phyloP scores from a whole-genome alignment of 768 basidiomycete genomes.

The Mycena albidolilacea region DNA sequence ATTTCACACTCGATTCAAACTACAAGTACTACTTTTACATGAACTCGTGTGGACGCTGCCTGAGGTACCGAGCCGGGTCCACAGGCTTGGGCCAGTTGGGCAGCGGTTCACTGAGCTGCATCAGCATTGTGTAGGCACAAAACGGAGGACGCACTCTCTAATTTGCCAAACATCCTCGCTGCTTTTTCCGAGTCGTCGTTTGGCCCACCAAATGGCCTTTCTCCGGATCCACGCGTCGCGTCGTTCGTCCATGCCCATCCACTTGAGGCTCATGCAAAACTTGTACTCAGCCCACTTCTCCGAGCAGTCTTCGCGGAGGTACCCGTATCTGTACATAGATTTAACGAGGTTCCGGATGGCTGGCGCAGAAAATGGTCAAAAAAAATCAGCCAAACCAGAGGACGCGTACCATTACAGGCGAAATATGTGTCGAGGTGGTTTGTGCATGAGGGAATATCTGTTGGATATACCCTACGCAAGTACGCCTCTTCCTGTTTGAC shows the following conservation, averaged over 20 bases:
- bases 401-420: constrained; percentile 72
- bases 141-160: constrained; percentile 71
- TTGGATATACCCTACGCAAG: constrained; percentile 78
- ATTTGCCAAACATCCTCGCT: constrained; percentile 97
- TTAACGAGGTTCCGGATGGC: constrained; percentile 87
- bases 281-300: constrained; percentile 94
- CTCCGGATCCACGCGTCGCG: constrained; percentile 88
- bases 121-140: not conserved
- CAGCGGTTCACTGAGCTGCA: constrained; percentile 60
- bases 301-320: constrained; percentile 76
- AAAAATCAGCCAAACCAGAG: not conserved
- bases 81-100: constrained; percentile 63
- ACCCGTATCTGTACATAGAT: constrained; percentile 89
- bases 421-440: constrained; percentile 81
- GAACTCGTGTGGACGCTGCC: constrained; percentile 33
- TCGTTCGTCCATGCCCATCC: constrained; percentile 81
- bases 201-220: constrained; percentile 96
- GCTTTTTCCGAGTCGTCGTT: constrained; percentile 78
- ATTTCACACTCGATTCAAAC: no score
- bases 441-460: constrained; percentile 89
- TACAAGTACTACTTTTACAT: constrained; percentile 25
- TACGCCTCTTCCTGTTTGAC: constrained; percentile 80
- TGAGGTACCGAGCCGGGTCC: constrained; percentile 34
- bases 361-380: constrained; percentile 48
- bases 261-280: constrained; percentile 91